Evolutionary conservation across 140 eudicot genomes (phyloP).

Genomic region (Stevia rebaudiana): DNA sequence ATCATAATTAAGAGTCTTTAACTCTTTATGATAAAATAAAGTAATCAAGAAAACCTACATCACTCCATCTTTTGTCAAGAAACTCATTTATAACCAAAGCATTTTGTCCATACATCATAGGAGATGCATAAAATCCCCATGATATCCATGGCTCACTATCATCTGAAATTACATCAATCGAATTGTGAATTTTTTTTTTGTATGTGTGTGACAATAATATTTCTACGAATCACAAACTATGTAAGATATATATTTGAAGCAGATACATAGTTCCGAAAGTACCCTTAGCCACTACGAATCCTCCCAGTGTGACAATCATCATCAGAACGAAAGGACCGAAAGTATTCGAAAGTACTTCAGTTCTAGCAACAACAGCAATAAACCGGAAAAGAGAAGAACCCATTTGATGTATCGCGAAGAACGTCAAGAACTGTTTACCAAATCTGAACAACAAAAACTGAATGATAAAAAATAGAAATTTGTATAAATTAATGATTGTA

Average conservation of each 20-base stretch:
- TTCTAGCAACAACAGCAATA: slow-evolving; percentile 50
- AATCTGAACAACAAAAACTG: slow-evolving; percentile 31
- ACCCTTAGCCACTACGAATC: slow-evolving; percentile 61
- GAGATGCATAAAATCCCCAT: slow-evolving; percentile 52
- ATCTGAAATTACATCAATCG: slow-evolving; percentile 22
- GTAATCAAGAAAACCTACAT: slow-evolving; percentile 25
- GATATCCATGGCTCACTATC: slow-evolving; percentile 45
- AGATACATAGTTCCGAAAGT: neutral
- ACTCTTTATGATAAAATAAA: neutral
- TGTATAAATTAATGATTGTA: no score
- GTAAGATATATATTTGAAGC: no score
- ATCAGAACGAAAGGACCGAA: slow-evolving; percentile 41
- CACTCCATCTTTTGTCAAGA: slow-evolving; percentile 47
- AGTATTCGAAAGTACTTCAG: slow-evolving; percentile 48
- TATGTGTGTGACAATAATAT: neutral
- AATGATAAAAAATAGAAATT: neutral
- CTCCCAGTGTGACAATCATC: slow-evolving; percentile 52
- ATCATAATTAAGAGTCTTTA: no score
- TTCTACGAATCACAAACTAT: neutral
- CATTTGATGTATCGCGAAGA: slow-evolving; percentile 55
- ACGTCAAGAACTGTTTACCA: slow-evolving; percentile 44
- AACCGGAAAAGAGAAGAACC: slow-evolving; percentile 47
- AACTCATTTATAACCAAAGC: slow-evolving; percentile 52
- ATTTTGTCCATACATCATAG: slow-evolving; percentile 58
- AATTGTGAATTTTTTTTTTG: slow-evolving; percentile 4